These are phyloP conservation scores for Tuctoria greenei DNA, from an alignment of 176 grass and related monocot genomes.

Conservation along the genomic window DNA sequence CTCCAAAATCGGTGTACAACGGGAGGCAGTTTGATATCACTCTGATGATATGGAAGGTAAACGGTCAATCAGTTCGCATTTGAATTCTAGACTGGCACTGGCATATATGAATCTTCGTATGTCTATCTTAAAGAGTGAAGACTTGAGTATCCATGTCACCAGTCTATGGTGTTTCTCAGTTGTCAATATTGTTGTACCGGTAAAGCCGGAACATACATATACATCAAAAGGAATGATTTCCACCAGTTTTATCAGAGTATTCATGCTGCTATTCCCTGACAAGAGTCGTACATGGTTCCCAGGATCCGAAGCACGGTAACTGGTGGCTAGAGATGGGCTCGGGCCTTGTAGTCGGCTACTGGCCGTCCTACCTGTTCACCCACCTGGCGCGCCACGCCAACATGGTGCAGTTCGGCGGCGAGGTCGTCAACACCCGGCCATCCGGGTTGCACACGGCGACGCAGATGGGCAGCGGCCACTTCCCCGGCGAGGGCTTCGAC, in stretches of 20 bases:
- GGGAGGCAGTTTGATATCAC: constrained; percentile 77
- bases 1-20: constrained; percentile 56
- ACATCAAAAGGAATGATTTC: no score
- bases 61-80: background rate
- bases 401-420: constrained; percentile 93
- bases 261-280: background rate
- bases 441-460: constrained; percentile 68
- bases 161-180: no score
- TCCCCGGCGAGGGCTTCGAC: constrained; percentile 63
- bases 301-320: constrained; percentile 85
- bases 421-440: constrained; percentile 61
- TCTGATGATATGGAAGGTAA: constrained; percentile 78
- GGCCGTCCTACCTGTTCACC: constrained; percentile 83
- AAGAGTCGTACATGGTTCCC: background rate
- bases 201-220: no score
- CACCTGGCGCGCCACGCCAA: constrained; percentile 72
- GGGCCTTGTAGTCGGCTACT: constrained; percentile 69
- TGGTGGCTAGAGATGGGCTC: constrained; percentile 80
- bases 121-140: no score
- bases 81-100: background rate
- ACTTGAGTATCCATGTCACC: background rate
- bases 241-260: background rate
- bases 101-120: background rate
- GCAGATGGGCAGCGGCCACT: constrained; percentile 89
- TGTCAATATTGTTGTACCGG: no score